A percentile compares a stretch with the other conserved stretches of the same genome.
These are phyloP conservation scores for Fusarium setosum DNA, from an alignment of 2,329 filamentous ascomycete species.

Conservation along the genomic window DNA sequence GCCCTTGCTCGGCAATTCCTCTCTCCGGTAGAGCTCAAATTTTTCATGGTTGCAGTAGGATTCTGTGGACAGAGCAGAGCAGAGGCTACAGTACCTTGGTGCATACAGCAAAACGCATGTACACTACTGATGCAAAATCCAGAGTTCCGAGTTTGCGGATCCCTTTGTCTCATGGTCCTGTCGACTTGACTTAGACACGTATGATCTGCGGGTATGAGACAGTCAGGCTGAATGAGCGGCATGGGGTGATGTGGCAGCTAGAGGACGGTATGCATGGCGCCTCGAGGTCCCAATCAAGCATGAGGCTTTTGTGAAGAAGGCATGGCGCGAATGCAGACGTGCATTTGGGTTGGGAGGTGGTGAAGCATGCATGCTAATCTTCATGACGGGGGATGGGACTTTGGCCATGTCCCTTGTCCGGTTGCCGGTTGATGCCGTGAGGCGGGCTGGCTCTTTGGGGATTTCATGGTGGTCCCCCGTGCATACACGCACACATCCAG, in stretches of 20 bases:
- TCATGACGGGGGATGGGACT: neutral
- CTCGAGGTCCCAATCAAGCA: constrained; percentile 3
- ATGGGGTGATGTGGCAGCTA: constrained; percentile 10
- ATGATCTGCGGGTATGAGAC: constrained; percentile 21
- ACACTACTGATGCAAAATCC: too few relatives aligned
- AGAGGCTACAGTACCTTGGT: too few relatives aligned
- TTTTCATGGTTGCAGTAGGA: neutral
- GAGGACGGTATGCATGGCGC: neutral
- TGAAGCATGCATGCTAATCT: constrained; percentile 25
- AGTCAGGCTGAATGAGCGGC: neutral
- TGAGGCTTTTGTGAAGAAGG: neutral
- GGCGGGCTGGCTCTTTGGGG: neutral
- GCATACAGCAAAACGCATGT: too few relatives aligned
- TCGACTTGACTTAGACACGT: constrained; percentile 21
- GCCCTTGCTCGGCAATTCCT: constrained; percentile 25
- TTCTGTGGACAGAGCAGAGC: neutral
- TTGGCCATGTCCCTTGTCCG: neutral
- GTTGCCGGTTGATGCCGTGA: constrained; percentile 8
- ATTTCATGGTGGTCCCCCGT: neutral
- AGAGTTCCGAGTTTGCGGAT: neutral
- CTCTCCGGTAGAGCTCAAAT: constrained; percentile 3
- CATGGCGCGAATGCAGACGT: neutral
- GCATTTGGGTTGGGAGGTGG: neutral
- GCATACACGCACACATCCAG: neutral
- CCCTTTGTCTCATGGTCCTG: neutral